Base-by-base conservation (phyloP, 2,329 filamentous ascomycete species). In the Fusarium irregulare region DNA sequence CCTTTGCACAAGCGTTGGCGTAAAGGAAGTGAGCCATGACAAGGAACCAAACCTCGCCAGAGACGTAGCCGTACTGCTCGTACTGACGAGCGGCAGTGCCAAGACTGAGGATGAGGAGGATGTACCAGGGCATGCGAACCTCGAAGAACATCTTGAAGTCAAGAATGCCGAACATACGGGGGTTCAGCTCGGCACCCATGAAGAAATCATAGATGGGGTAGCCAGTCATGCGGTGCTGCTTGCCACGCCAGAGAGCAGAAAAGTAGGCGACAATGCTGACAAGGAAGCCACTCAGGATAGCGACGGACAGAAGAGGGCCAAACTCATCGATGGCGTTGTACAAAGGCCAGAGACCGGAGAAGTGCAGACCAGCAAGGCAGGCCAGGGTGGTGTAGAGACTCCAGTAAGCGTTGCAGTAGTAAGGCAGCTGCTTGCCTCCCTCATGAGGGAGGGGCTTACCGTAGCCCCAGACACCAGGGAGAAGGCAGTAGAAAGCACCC, bases 101-200 rank as follows among this genome's bases (percentile, higher is more conserved):
- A 64, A 92, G 86, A 61, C 90, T 91, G 45, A 95, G 85, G 64
- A 95, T 88, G 76, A 97, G 91, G 46, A 97, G 87, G 72, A 97
- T 94, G 81, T 91, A 97, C 94, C 94, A 97, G 40, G 94, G 94
- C 70, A 97, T 87, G 73, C 94, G 91, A 66, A 97, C 93, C 80
- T 97, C 94, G 76, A 93, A 96, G 83, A 97, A 97, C 94, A 97
- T 97, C 85, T 97, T 97, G 84, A 97, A 93, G 81, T 97, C 94
- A 56, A 97, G 83, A 72, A 94, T 92, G 30, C 91, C 92, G 77
- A 94, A 95, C 85, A 98, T 88, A 67, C 93, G 88, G 2, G 93
- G 93, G 83, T 97, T 97, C 60, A 97, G 85, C 83, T 97, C 93
- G 7, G 93, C 92, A 42, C 93, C 93, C 88, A 97, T 94, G 85